Evolutionary conservation across 1,139 yeast species (phyloP), one percentile per base, ranked within the genome.

Genomic region (Debaryomyces fabryi): DNA sequence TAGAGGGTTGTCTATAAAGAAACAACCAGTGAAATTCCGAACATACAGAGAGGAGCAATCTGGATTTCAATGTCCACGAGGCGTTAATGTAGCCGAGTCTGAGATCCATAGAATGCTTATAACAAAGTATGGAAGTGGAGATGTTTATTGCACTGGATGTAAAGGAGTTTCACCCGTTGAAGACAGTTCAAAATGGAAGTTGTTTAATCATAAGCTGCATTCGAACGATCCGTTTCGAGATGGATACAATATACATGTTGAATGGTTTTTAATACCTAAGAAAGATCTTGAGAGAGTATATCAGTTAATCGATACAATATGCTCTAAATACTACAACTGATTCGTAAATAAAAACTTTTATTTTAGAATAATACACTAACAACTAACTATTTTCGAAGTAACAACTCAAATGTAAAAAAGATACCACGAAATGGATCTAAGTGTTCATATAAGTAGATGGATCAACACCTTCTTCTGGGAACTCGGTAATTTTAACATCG

Each of bases 391-490:
- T 34, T n/a, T 18, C 29, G 41, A 27, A 32, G 13, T 15, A 44
- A 30, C 10, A 38, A 21, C 8, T 24, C 25, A 25, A 34, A 21
- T 21, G n/a, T 33, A 10, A 21, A 16, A 23, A 34, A 42, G 27
- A 29, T 27, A 33, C 29, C 33, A 34, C 15, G 25, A 37, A 42
- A 21, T 8, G n/a, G 12, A 42, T 47, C 58, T 79, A 92, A 60
- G 96, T 88, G 84, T 92, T 93, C 96, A 93, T 91, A 77, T 93
- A 93, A 62, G 97, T 90, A 52, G 97, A 86, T 61, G 98, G 93
- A 71, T 93, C 99, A 64, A 93, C 92, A 71, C 98, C 98, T 70
- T 90, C 98, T 67, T 88, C 98, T 54, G 99, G 99, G 85, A 90
- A 92, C 60, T 88, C 96, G 54, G 91, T 79, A 64, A 92, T 85